Conservation (phyloP, 352 stramenopile species). For the Phytophthora citricola region DNA sequence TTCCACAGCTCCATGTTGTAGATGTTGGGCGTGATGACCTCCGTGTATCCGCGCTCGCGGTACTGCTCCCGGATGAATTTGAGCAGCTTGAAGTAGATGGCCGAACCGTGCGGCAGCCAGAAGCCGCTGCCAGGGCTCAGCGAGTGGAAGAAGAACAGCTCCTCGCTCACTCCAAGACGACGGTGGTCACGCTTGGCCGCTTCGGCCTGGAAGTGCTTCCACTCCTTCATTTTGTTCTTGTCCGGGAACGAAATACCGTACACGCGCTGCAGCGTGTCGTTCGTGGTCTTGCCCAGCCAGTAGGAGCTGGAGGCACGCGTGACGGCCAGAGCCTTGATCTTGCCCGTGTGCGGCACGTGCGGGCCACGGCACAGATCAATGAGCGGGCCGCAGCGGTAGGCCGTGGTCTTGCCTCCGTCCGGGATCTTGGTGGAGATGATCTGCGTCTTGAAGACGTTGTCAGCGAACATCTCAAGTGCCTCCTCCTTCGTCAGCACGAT, state of each 20-base stretch:
- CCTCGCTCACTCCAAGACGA: conserved; percentile 92
- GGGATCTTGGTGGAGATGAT: conserved; percentile 98
- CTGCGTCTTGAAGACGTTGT: conserved; percentile 99
- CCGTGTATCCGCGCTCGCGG: conserved; percentile 73
- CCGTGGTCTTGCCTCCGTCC: conserved; percentile 96
- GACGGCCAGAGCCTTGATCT: conserved; percentile 96
- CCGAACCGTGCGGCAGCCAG: conserved; percentile 95
- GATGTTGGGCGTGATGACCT: conserved; percentile 98
- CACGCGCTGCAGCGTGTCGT: conserved; percentile 97
- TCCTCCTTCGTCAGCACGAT: conserved; percentile 99
- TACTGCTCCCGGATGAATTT: conserved; percentile 95
- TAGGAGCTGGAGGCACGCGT: conserved; percentile 95
- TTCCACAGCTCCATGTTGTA: conserved; percentile 99
- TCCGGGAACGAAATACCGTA: conserved; percentile 99
- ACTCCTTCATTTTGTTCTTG: conserved; percentile 98
- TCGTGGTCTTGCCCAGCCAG: conserved; percentile 97
- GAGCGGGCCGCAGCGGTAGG: conserved; percentile 97
- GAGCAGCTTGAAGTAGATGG: conserved; percentile 98
- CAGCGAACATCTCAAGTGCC: conserved; percentile 97
- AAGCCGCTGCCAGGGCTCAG: conserved; percentile 96
- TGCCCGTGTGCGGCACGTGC: conserved; percentile 96
- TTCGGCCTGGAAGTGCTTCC: conserved; percentile 96
- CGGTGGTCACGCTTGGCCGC: conserved; percentile 98
- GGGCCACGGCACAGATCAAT: conserved; percentile 98
- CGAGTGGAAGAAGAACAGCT: conserved; percentile 96